Evolutionary conservation across 78 protist genomes (phyloP).

Genomic region (Speleostelium caveatum): DNA sequence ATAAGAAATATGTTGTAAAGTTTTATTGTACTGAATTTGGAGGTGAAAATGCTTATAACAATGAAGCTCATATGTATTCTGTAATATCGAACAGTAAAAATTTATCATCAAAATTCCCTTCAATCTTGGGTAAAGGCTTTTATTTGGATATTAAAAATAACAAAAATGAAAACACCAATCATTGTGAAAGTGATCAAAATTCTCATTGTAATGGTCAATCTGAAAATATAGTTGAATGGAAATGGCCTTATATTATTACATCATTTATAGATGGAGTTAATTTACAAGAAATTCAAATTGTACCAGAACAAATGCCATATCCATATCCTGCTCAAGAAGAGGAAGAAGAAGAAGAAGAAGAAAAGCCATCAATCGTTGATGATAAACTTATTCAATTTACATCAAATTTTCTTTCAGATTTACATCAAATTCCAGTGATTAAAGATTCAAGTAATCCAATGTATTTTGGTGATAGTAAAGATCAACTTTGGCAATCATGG

Average conservation of each 20-base stretch:
- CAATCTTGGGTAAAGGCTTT: slow-evolving; percentile 16
- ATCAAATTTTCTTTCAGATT: not conserved
- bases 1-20: slow-evolving; percentile 49
- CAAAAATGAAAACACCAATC: too few relatives aligned
- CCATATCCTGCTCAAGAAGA: slow-evolving; percentile 41
- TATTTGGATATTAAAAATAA: not conserved
- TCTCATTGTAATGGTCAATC: not conserved
- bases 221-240: slow-evolving; percentile 43
- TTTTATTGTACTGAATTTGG: slow-evolving; percentile 66
- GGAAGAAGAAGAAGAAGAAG: slow-evolving; percentile 38
- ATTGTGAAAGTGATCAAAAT: not conserved
- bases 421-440: slow-evolving; percentile 9
- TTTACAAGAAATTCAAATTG: slow-evolving; percentile 55
- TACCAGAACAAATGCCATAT: slow-evolving; percentile 56
- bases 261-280: slow-evolving; percentile 18
- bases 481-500: slow-evolving; percentile 57
- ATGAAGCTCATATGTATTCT: slow-evolving; percentile 9
- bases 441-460: not conserved
- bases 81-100: not conserved
- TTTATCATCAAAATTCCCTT: slow-evolving; percentile 21
- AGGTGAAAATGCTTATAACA: slow-evolving; percentile 35
- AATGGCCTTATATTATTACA: slow-evolving; percentile 66
- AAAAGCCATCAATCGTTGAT: slow-evolving; percentile 6
- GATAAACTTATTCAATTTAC: slow-evolving; percentile 25
- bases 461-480: too few relatives aligned